A percentile compares a stretch with the other conserved stretches of the same genome.
phyloP scores from a whole-genome alignment of 768 basidiomycete genomes.

The Mycena pura region DNA sequence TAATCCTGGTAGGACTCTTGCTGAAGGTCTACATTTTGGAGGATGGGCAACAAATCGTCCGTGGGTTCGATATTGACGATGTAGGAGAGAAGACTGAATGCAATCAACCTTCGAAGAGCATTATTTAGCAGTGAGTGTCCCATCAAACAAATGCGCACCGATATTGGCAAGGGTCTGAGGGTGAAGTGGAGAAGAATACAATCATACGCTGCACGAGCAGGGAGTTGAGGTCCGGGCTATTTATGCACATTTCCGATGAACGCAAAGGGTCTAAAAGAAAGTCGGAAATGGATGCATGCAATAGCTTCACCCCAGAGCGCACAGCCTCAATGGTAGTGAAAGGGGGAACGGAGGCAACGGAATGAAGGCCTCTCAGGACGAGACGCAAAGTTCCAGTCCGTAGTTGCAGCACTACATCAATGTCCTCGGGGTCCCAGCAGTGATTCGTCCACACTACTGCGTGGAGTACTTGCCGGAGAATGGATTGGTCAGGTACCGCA shows the following conservation, averaged over 20 bases:
- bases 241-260: neutral
- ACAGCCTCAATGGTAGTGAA: neutral
- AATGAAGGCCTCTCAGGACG: constrained; percentile 1
- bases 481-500: neutral
- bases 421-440: constrained; percentile 4
- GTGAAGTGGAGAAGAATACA: neutral
- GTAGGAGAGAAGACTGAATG: neutral
- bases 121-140: neutral
- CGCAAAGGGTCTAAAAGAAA: neutral
- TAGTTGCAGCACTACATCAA: neutral
- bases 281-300: constrained; percentile 2
- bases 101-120: neutral
- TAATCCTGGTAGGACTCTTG: neutral
- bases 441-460: neutral
- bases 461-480: neutral
- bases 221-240: neutral
- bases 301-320: neutral
- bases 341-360: neutral
- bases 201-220: neutral
- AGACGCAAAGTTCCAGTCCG: constrained; percentile 3
- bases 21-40: neutral
- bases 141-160: neutral
- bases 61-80: neutral
- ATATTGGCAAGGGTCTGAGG: neutral
- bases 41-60: neutral